These are phyloP conservation scores for Fusarium cyanostomum DNA, from an alignment of 2,329 filamentous ascomycete genomes.

Conservation along the genomic window DNA sequence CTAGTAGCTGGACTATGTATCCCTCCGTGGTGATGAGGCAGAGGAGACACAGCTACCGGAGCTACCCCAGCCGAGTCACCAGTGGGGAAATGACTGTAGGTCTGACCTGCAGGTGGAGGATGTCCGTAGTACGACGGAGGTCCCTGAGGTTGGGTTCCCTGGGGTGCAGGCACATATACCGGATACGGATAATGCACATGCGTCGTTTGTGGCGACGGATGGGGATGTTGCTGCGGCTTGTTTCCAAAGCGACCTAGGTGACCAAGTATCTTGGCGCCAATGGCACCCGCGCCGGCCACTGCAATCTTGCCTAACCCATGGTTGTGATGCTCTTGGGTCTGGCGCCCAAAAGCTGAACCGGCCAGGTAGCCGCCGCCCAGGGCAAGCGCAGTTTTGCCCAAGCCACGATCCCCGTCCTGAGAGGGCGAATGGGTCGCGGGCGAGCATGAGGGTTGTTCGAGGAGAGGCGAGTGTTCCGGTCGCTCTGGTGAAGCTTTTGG, in stretches of 20 bases:
- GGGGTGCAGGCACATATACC: slow-evolving; percentile 15
- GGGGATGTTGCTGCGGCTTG: slow-evolving; percentile 5
- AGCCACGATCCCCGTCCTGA: slow-evolving; percentile 12
- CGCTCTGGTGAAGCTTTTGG: slow-evolving; percentile 6
- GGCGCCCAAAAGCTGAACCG: neutral
- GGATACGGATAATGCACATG: slow-evolving; percentile 20
- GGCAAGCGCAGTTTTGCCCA: slow-evolving; percentile 18
- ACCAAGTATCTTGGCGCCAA: slow-evolving; percentile 16
- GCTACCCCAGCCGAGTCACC: no score
- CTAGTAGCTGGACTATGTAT: neutral
- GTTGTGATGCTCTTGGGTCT: slow-evolving; percentile 2
- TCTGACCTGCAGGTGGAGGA: neutral
- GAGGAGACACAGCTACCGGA: neutral
- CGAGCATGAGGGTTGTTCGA: neutral
- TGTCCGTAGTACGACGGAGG: slow-evolving; percentile 15
- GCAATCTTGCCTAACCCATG: slow-evolving; percentile 14
- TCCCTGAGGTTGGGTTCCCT: neutral
- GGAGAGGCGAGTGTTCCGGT: neutral
- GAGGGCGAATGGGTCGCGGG: neutral
- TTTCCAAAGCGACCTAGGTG: slow-evolving; percentile 12
- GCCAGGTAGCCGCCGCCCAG: slow-evolving; percentile 10
- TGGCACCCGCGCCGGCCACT: slow-evolving; percentile 15
- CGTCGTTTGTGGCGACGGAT: neutral
- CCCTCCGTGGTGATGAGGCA: neutral
- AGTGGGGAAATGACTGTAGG: neutral